Conservation (phyloP, 139 green algal genomes). For the Ostreobium quekettii region DNA sequence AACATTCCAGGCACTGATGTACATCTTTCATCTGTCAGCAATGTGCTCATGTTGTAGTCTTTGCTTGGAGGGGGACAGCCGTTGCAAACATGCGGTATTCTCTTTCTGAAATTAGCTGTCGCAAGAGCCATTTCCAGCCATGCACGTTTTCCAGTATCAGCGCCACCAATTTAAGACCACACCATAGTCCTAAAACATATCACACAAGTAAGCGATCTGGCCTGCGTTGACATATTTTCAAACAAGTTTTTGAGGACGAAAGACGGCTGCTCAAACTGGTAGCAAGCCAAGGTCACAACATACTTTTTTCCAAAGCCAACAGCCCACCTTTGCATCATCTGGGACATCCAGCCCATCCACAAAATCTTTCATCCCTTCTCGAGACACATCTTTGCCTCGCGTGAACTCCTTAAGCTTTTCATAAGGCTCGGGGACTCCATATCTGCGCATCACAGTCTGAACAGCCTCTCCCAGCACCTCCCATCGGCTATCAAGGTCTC, state of each 20-base stretch:
- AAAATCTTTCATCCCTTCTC: conserved; percentile 52
- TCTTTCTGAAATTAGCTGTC: too few species aligned
- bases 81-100: too few species aligned
- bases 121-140: too few species aligned
- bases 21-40: neutral
- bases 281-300: neutral
- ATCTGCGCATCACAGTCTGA: conserved; percentile 91
- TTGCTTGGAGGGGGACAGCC: too few species aligned
- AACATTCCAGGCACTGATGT: neutral
- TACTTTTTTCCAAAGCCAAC: conserved; percentile 30
- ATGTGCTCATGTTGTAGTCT: too few species aligned
- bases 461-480: conserved; percentile 96
- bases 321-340: conserved; percentile 45
- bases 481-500: conserved; percentile 74
- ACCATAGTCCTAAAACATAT: neutral
- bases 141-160: too few species aligned
- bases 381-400: conserved; percentile 69
- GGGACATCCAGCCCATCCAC: conserved; percentile 73
- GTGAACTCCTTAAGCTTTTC: conserved; percentile 99
- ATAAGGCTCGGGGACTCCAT: conserved; percentile 90
- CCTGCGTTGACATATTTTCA: neutral
- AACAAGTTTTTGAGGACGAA: neutral
- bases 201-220: neutral
- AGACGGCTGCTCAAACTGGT: neutral
- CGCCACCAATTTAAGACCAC: too few species aligned